Evolutionary conservation across 805 yeast genomes (phyloP).

Genomic region (Schwanniomyces yamadae): DNA sequence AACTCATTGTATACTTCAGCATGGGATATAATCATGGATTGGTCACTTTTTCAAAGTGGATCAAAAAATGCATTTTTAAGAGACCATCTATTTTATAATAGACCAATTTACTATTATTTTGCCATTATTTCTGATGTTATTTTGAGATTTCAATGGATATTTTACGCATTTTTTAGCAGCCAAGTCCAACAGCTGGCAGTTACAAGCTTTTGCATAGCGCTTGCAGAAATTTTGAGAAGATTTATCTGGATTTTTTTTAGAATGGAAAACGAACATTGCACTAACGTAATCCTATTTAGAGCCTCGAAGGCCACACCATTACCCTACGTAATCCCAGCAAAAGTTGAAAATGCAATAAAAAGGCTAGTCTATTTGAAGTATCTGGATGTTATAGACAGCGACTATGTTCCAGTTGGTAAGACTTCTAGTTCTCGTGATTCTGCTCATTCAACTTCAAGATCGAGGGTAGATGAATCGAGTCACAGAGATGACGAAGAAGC

Average conservation of each 20-base stretch:
- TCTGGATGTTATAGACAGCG: slow-evolving; percentile 1
- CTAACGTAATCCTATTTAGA: slow-evolving; percentile 80
- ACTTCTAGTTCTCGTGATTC: background rate
- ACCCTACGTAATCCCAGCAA: slow-evolving; percentile 59
- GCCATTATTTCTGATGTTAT: slow-evolving; percentile 75
- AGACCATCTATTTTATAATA: slow-evolving; percentile 64
- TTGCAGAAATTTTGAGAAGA: slow-evolving; percentile 80
- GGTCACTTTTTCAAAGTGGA: slow-evolving; percentile 78
- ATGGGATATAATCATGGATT: slow-evolving; percentile 97
- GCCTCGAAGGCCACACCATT: slow-evolving; percentile 86
- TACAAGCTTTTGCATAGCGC: slow-evolving; percentile 78
- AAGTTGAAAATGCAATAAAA: slow-evolving; percentile 37
- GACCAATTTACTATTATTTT: slow-evolving; percentile 53
- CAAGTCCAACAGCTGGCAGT: slow-evolving; percentile 86
- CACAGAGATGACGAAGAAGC: slow-evolving; percentile 10
- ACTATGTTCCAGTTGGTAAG: background rate
- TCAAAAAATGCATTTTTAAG: slow-evolving; percentile 60
- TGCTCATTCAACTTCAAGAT: background rate
- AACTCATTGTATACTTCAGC: slow-evolving; percentile 67
- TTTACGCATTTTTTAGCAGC: slow-evolving; percentile 73
- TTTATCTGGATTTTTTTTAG: slow-evolving; percentile 89
- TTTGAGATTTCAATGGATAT: slow-evolving; percentile 87
- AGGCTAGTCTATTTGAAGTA: slow-evolving; percentile 36
- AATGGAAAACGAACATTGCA: slow-evolving; percentile 94
- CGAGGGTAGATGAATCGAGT: slow-evolving; percentile 11